Conservation (phyloP, 768 basidiomycete species). For the Leccinellum albellum region DNA sequence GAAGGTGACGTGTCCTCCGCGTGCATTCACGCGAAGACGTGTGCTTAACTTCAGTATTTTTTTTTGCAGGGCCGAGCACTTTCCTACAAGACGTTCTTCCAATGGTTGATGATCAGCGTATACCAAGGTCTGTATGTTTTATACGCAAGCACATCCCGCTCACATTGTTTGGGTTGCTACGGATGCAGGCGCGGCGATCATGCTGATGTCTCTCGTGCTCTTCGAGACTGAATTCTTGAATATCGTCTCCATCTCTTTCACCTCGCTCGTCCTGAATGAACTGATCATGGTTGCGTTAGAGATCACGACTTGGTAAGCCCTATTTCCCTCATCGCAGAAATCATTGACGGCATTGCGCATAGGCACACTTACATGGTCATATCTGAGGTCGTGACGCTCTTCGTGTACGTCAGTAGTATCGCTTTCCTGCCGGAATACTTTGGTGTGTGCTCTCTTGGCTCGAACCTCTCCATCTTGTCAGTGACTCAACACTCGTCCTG, state of each 20-base stretch:
- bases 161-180: not conserved
- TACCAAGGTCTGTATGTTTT: slow-evolving; percentile 77
- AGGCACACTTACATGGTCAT: slow-evolving; percentile 97
- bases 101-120: slow-evolving; percentile 95
- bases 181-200: slow-evolving; percentile 83
- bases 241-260: slow-evolving; percentile 98
- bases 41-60: not conserved
- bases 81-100: slow-evolving; percentile 97
- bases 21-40: not conserved
- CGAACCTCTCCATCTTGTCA: not conserved
- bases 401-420: slow-evolving; percentile 88
- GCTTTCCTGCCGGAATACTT: slow-evolving; percentile 96
- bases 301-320: slow-evolving; percentile 90
- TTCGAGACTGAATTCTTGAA: slow-evolving; percentile 98
- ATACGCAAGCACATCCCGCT: not conserved
- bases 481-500: not conserved
- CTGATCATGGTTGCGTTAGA: slow-evolving; percentile 98
- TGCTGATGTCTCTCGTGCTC: slow-evolving; percentile 94
- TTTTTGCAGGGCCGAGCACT: slow-evolving; percentile 78
- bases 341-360: not conserved
- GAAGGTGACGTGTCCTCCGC: slow-evolving; percentile 52
- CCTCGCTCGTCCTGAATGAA: slow-evolving; percentile 92
- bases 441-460: slow-evolving; percentile 49
- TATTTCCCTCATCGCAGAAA: not conserved
- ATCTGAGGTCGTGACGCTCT: slow-evolving; percentile 83